Evolutionary conservation across 176 grass and related monocot species (phyloP).

Genomic region (Rhynchospora breviuscula): DNA sequence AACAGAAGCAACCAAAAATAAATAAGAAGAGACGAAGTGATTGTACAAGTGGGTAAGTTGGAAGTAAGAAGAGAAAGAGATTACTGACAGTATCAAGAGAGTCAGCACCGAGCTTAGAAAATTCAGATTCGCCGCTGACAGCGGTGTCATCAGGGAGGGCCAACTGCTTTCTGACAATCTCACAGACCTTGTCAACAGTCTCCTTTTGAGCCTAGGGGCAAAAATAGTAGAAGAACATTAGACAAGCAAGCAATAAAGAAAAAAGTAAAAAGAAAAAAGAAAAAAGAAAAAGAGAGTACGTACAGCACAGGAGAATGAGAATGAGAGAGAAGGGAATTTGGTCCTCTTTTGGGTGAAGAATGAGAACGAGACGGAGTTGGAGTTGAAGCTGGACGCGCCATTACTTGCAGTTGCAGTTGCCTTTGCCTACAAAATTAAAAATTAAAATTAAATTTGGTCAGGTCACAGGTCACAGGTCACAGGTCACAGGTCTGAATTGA

Average conservation of each 20-base stretch:
- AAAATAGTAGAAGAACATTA: no score
- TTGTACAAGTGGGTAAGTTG: no score
- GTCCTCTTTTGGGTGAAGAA: not conserved
- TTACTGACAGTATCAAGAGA: conserved; percentile 67
- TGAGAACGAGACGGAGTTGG: conserved; percentile 9
- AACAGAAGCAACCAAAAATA: no score
- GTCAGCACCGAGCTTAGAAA: conserved; percentile 50
- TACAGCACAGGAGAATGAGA: not conserved
- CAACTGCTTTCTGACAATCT: conserved; percentile 2
- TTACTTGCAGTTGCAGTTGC: no score
- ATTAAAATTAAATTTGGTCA: not conserved
- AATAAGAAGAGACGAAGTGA: no score
- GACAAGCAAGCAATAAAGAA: no score
- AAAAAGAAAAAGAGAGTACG: no score
- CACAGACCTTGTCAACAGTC: conserved; percentile 12
- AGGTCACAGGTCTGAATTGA: no score
- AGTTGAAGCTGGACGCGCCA: not conserved
- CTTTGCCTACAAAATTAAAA: conserved; percentile 16
- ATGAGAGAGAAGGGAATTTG: not conserved
- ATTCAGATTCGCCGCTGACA: conserved; percentile 41
- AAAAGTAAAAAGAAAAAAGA: no score
- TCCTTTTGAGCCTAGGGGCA: not conserved
- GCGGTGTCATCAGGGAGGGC: not conserved
- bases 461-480: no score
- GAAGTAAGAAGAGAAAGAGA: no score